Evolutionary conservation across 1,139 yeast species (phyloP).

Genomic region (Geotrichum bryndzae): DNA sequence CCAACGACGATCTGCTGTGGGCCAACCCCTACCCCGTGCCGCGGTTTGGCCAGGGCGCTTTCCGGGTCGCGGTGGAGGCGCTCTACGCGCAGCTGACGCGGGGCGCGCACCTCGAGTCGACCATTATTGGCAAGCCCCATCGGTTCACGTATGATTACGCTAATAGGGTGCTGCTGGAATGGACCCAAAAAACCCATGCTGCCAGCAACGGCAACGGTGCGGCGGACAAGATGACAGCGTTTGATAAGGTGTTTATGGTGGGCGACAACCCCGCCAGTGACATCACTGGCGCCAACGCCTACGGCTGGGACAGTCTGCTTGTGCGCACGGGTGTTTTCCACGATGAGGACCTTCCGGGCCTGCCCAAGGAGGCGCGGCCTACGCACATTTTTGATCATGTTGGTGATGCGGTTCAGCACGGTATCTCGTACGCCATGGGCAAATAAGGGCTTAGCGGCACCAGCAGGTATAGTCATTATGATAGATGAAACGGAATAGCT

Average conservation of each 20-base stretch:
- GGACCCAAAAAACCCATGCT: conserved; percentile 33
- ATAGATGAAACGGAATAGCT: too few relatives aligned
- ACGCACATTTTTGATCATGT: conserved; percentile 35
- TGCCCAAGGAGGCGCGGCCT: conserved; percentile 31
- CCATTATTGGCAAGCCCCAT: conserved; percentile 81
- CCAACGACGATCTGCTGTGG: conserved; percentile 87
- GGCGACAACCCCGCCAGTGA: conserved; percentile 96
- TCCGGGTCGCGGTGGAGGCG: conserved; percentile 57
- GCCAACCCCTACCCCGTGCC: conserved; percentile 76
- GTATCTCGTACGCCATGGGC: conserved; percentile 9
- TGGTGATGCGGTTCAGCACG: conserved; percentile 36
- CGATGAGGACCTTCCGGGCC: conserved; percentile 53
- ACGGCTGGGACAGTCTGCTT: conserved; percentile 83
- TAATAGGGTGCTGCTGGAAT: conserved; percentile 58
- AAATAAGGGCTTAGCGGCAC: background rate
- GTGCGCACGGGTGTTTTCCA: conserved; percentile 83
- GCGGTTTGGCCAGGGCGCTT: conserved; percentile 91
- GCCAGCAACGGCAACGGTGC: background rate
- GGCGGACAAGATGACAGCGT: conserved; percentile 23
- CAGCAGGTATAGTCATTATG: too few relatives aligned
- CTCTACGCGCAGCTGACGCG: conserved; percentile 57
- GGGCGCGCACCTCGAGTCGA: conserved; percentile 45
- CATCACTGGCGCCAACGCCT: conserved; percentile 77
- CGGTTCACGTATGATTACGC: conserved; percentile 80
- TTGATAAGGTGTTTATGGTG: conserved; percentile 66